phyloP scores from a whole-genome alignment of 2,329 filamentous ascomycete species.

The Penicillium sp. region DNA sequence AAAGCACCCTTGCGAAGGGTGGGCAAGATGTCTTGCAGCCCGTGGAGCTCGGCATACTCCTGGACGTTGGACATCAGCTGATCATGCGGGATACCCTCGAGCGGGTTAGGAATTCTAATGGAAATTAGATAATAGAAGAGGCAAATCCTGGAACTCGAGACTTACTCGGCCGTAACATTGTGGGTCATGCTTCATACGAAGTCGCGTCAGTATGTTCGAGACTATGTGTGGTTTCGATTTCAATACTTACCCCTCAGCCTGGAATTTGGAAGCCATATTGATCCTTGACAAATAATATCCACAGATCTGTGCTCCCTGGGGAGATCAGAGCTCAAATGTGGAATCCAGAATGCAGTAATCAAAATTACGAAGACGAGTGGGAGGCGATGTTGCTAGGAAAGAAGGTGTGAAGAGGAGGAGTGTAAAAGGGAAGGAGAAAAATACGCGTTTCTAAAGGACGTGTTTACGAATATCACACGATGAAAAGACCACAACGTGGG shows the following conservation, averaged over 20 bases:
- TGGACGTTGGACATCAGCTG: conserved; percentile 16
- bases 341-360: too few relatives aligned
- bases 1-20: conserved; percentile 57
- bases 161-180: conserved; percentile 21
- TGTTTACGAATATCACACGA: too few relatives aligned
- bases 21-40: conserved; percentile 57
- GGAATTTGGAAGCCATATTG: background rate
- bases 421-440: too few relatives aligned
- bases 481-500: too few relatives aligned
- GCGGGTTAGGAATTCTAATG: conserved; percentile 19
- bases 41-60: conserved; percentile 52
- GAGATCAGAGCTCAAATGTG: too few relatives aligned
- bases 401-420: too few relatives aligned
- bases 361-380: too few relatives aligned
- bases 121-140: background rate
- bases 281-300: background rate
- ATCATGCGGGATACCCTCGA: conserved; percentile 11
- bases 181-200: conserved; percentile 13
- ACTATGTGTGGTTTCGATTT: background rate
- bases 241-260: background rate
- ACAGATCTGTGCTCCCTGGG: background rate
- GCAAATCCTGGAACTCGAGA: background rate
- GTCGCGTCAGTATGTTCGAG: background rate
- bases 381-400: background rate
- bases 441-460: too few relatives aligned